phyloP scores from a whole-genome alignment of 106 monocot species.

The Chionographis japonica region DNA sequence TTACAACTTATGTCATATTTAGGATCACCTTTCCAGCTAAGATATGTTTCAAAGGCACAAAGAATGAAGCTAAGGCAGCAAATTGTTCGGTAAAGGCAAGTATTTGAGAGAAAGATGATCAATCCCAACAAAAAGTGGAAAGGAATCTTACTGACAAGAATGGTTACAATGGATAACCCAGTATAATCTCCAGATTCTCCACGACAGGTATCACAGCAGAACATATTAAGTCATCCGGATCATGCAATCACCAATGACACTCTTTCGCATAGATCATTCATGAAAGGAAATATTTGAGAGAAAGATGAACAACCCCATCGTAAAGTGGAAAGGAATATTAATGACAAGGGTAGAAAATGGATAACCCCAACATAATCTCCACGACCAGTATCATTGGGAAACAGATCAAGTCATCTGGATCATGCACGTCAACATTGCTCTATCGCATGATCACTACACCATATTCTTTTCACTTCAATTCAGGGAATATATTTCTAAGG shows the following conservation, averaged over 20 bases:
- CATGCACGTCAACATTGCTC: neutral
- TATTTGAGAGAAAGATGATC: too few relatives aligned
- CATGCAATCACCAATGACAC: neutral
- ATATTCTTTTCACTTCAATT: neutral
- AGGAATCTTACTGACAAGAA: too few relatives aligned
- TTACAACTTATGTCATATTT: neutral
- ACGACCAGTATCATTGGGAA: neutral
- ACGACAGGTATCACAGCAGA: neutral
- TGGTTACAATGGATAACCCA: too few relatives aligned
- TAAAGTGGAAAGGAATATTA: neutral
- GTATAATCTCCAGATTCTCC: too few relatives aligned
- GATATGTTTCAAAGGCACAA: neutral
- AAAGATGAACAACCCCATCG: too few relatives aligned
- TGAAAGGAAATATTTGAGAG: neutral
- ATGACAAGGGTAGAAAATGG: neutral
- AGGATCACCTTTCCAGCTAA: neutral
- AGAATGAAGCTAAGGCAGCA: neutral
- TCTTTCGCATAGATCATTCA: neutral
- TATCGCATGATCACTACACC: neutral
- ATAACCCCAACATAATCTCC: neutral
- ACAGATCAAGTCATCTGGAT: neutral
- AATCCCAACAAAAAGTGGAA: too few relatives aligned
- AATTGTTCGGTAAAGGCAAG: neutral
- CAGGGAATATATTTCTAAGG: neutral
- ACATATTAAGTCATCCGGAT: neutral